A percentile compares a stretch with the other conserved stretches of the same genome.
Evolutionary conservation across 371 early-diverging fungal species (phyloP).

Genomic region (Gilbertella persicaria): DNA sequence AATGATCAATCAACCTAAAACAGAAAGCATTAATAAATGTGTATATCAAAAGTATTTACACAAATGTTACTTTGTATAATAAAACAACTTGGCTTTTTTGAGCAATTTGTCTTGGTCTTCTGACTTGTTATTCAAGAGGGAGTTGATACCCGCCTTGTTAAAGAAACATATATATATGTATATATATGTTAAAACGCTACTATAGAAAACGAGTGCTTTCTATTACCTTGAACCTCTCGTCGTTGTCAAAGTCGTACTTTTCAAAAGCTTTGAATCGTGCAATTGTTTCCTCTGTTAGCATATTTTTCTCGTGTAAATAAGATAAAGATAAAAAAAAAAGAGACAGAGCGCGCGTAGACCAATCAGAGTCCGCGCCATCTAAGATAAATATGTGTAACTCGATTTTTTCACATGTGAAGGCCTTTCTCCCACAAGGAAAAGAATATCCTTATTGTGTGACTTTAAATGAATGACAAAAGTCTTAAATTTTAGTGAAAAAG

Average conservation of each 20-base stretch:
- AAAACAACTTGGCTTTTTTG: conserved; percentile 26
- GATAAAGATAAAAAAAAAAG: conserved; percentile 7
- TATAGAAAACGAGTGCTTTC: neutral
- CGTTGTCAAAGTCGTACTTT: conserved; percentile 27
- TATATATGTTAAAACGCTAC: no score
- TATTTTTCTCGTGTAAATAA: neutral
- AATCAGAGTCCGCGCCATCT: neutral
- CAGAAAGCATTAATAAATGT: neutral
- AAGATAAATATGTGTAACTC: neutral
- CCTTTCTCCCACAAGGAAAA: no score
- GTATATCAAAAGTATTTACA: neutral
- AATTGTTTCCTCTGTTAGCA: neutral
- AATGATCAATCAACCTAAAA: conserved; percentile 9
- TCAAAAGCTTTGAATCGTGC: conserved; percentile 6
- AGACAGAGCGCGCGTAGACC: neutral
- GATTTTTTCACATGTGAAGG: no score
- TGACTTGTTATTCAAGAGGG: conserved; percentile 22
- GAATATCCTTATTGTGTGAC: neutral
- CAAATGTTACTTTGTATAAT: conserved; percentile 29
- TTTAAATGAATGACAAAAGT: neutral
- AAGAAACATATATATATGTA: no score
- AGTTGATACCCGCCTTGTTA: conserved; percentile 19
- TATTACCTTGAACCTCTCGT: conserved; percentile 24
- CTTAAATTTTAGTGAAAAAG: conserved; percentile 18
- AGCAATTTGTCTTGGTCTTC: conserved; percentile 20